These are phyloP conservation scores for Lactifluus subvellereus DNA, from an alignment of 768 basidiomycete genomes.

Conservation along the genomic window DNA sequence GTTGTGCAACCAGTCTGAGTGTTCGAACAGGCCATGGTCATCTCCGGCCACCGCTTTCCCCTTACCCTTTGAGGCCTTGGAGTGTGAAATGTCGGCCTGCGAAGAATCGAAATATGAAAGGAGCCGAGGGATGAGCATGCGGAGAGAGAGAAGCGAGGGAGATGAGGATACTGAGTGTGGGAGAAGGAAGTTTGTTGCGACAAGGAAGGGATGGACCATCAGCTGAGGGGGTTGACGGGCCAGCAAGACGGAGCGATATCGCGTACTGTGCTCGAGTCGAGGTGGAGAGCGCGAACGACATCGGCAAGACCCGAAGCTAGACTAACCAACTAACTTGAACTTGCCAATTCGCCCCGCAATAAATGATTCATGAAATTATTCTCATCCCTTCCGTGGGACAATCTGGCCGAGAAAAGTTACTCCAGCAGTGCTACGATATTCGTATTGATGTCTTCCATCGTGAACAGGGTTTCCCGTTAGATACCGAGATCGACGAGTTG, in stretches of 20 bases:
- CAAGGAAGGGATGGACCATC: constrained; percentile 23
- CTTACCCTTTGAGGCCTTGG: constrained; percentile 16
- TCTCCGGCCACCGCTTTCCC: constrained; percentile 19
- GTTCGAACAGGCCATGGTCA: constrained; percentile 11
- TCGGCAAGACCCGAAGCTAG: constrained; percentile 4
- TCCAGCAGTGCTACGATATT: constrained; percentile 62
- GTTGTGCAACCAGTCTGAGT: constrained; percentile 15
- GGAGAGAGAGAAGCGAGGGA: constrained; percentile 11
- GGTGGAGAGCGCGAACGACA: too few species aligned
- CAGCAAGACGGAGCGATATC: not conserved
- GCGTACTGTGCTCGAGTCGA: too few species aligned
- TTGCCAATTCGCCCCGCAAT: too few species aligned
- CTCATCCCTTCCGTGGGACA: constrained; percentile 37
- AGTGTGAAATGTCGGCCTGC: constrained; percentile 7
- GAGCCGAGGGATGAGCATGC: not conserved
- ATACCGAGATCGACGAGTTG: constrained; percentile 71
- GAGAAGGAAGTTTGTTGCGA: constrained; percentile 18
- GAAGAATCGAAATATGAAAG: not conserved
- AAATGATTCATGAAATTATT: constrained; percentile 49
- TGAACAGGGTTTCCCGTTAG: constrained; percentile 68
- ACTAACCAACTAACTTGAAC: too few species aligned
- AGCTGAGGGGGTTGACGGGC: not conserved
- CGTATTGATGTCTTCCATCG: constrained; percentile 53
- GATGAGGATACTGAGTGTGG: constrained; percentile 13
- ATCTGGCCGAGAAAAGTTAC: constrained; percentile 39